phyloP scores from a whole-genome alignment of 345 rosid species.

The Boechera retrofracta region DNA sequence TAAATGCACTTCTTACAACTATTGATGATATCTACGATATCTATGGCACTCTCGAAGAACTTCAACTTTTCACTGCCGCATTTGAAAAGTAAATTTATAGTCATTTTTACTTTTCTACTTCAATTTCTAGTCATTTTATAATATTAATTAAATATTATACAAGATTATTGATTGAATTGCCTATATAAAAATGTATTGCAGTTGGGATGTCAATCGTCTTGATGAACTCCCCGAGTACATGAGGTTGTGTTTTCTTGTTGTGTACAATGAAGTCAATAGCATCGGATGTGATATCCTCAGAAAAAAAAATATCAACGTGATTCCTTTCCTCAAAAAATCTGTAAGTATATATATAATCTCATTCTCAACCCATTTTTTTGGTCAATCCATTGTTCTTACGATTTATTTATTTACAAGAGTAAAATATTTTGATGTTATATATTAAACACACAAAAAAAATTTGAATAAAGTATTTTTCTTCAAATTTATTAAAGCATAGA shows the following conservation, averaged over 20 bases:
- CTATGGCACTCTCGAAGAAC: slow-evolving; percentile 55
- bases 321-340: slow-evolving; percentile 42
- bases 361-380: too few species aligned
- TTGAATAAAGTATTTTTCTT: too few species aligned
- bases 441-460: too few species aligned
- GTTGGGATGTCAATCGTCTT: slow-evolving; percentile 41
- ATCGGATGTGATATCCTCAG: slow-evolving; percentile 36
- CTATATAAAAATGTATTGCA: slow-evolving; percentile 6
- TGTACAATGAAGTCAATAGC: slow-evolving; percentile 42
- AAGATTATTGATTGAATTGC: neutral
- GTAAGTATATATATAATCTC: slow-evolving; percentile 23
- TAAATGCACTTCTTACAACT: slow-evolving; percentile 28
- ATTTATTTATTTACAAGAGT: neutral
- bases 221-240: slow-evolving; percentile 48
- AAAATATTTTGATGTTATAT: too few species aligned
- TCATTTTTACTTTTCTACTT: neutral
- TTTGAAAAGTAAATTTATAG: slow-evolving; percentile 44
- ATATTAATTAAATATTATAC: too few species aligned
- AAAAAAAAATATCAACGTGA: slow-evolving; percentile 29
- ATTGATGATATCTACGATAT: slow-evolving; percentile 55
- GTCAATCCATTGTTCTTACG: neutral
- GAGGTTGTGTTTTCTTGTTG: slow-evolving; percentile 40
- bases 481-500: neutral
- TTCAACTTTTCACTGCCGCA: slow-evolving; percentile 45
- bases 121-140: neutral